A percentile compares a stretch with the other conserved stretches of the same genome.
phyloP scores from a whole-genome alignment of 306 rosid genomes.

The Quercus berberidifolia region DNA sequence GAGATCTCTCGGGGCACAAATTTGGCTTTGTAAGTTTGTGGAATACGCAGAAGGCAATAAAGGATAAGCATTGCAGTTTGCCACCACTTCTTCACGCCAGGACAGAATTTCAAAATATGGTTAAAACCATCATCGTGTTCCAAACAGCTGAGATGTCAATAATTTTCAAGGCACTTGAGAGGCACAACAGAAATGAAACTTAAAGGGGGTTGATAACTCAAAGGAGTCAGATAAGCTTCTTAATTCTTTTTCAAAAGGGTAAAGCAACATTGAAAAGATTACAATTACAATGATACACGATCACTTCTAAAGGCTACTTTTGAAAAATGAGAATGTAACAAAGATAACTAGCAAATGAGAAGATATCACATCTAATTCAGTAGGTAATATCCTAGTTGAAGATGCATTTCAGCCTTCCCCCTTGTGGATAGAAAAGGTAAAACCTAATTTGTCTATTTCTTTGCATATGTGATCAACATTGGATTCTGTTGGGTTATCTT shows the following conservation, averaged over 20 bases:
- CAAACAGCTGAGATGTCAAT: not conserved
- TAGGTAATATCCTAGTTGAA: not conserved
- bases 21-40: not conserved
- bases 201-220: not conserved
- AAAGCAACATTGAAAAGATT: not conserved
- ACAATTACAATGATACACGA: not conserved
- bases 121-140: not conserved
- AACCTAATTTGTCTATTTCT: slow-evolving; percentile 48
- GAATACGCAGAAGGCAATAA: not conserved
- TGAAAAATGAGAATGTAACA: not conserved
- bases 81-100: not conserved
- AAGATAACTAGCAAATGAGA: not conserved
- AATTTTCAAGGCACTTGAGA: not conserved
- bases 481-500: slow-evolving; percentile 90
- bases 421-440: slow-evolving; percentile 3
- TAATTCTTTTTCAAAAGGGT: not conserved
- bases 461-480: slow-evolving; percentile 93
- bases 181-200: not conserved
- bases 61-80: not conserved
- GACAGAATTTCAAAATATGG: not conserved
- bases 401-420: slow-evolving; percentile 5
- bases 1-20: too few relatives aligned
- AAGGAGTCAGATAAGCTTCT: not conserved
- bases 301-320: not conserved
- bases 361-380: not conserved